Percentiles rank a stretch among this genome's conserved stretches.
Conservation (phyloP, 805 yeast genomes). For the Allodekkera sacchari region DNA sequence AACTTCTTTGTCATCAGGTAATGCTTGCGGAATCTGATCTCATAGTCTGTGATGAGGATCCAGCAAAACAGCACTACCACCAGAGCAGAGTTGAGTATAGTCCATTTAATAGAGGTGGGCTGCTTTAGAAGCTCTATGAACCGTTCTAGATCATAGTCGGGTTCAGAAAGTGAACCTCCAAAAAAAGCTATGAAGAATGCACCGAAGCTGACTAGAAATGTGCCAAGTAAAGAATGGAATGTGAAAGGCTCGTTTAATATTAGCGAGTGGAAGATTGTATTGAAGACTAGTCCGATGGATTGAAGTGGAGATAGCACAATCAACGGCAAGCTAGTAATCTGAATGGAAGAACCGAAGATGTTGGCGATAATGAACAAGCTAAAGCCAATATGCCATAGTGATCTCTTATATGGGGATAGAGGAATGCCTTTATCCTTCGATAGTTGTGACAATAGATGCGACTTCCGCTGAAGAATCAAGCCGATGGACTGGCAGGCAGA, state of each 20-base stretch:
- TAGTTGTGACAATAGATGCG: slow-evolving; percentile 42
- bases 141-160: slow-evolving; percentile 41
- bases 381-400: slow-evolving; percentile 73
- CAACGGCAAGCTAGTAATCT: slow-evolving; percentile 75
- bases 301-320: slow-evolving; percentile 76
- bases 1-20: too few relatives aligned
- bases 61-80: slow-evolving; percentile 23
- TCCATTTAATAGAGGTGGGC: slow-evolving; percentile 52
- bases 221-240: slow-evolving; percentile 48
- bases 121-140: slow-evolving; percentile 34
- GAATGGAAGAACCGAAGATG: slow-evolving; percentile 73
- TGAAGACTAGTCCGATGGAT: slow-evolving; percentile 82
- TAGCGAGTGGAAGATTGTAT: slow-evolving; percentile 62
- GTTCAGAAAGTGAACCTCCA: slow-evolving; percentile 60
- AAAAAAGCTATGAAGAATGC: slow-evolving; percentile 71
- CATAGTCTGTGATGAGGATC: slow-evolving; percentile 16
- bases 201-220: slow-evolving; percentile 59
- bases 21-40: too few relatives aligned
- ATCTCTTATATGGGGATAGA: slow-evolving; percentile 34
- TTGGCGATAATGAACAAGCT: slow-evolving; percentile 63
- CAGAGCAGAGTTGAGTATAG: slow-evolving; percentile 25
- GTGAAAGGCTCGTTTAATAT: slow-evolving; percentile 66
- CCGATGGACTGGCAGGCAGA: slow-evolving; percentile 79
- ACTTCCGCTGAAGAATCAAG: slow-evolving; percentile 70
- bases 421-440: background rate